These are phyloP conservation scores for Syncephalastrum monosporum DNA, from an alignment of 371 early-diverging fungal genomes.

Conservation along the genomic window DNA sequence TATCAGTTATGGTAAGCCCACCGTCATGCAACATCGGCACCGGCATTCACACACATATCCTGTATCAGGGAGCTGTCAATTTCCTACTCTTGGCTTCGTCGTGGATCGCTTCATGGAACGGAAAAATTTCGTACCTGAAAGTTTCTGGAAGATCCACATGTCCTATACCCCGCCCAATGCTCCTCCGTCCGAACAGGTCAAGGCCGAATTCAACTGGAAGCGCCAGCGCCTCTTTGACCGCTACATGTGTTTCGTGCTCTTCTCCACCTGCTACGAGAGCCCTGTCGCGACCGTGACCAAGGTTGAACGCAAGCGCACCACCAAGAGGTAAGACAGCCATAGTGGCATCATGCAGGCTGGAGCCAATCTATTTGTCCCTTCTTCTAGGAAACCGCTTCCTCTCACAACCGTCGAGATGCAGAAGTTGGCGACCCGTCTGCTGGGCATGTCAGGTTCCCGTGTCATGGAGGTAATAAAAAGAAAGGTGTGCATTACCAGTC, in stretches of 20 bases:
- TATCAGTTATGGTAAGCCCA: slow-evolving; percentile 83
- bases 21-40: neutral
- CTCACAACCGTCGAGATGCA: slow-evolving; percentile 96
- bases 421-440: slow-evolving; percentile 73
- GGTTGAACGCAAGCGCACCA: slow-evolving; percentile 63
- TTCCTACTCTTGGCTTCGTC: slow-evolving; percentile 99
- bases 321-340: slow-evolving; percentile 82
- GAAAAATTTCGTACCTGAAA: slow-evolving; percentile 86
- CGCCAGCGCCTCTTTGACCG: slow-evolving; percentile 79
- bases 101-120: slow-evolving; percentile 87
- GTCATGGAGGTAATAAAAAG: slow-evolving; percentile 74
- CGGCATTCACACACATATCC: neutral
- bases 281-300: slow-evolving; percentile 62
- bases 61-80: slow-evolving; percentile 93
- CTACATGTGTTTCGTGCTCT: slow-evolving; percentile 65
- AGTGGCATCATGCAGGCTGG: neutral
- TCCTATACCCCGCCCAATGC: slow-evolving; percentile 35
- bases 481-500: neutral
- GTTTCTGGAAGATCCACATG: slow-evolving; percentile 89
- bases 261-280: slow-evolving; percentile 66
- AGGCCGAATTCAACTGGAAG: slow-evolving; percentile 75
- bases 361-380: neutral
- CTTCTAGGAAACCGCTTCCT: slow-evolving; percentile 80
- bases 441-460: slow-evolving; percentile 77
- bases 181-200: slow-evolving; percentile 24